Percentiles rank a stretch among this genome's conserved stretches.
Evolutionary conservation across 2,329 filamentous ascomycete genomes (phyloP).

Genomic region (Diaporthe nobilis): DNA sequence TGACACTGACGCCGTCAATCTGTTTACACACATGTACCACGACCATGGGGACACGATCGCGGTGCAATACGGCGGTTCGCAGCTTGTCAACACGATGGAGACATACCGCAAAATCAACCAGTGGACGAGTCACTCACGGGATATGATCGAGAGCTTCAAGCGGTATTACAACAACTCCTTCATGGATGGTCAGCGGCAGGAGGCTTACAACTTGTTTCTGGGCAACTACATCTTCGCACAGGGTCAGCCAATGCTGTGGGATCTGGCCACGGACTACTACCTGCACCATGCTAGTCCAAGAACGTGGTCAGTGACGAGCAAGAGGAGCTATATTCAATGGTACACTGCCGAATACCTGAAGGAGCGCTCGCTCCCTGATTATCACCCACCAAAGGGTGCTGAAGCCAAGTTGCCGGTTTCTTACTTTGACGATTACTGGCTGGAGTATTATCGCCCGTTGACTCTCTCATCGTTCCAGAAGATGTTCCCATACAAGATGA

Average conservation of each 20-base stretch:
- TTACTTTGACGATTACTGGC: conserved; percentile 94
- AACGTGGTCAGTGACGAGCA: conserved; percentile 73
- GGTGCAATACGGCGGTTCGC: conserved; percentile 96
- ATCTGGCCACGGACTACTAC: conserved; percentile 94
- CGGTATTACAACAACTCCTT: conserved; percentile 98
- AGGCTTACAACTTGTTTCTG: conserved; percentile 97
- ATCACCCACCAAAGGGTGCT: conserved; percentile 52
- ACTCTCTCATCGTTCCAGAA: conserved; percentile 92
- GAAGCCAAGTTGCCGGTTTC: conserved; percentile 61
- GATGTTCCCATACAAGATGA: conserved; percentile 93
- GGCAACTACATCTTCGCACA: conserved; percentile 93
- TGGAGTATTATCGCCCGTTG: conserved; percentile 94
- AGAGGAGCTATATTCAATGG: conserved; percentile 88
- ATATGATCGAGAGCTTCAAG: conserved; percentile 99
- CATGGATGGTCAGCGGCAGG: conserved; percentile 95
- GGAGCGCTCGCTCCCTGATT: conserved; percentile 70
- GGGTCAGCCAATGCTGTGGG: conserved; percentile 96
- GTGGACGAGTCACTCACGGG: conserved; percentile 96
- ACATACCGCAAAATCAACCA: conserved; percentile 99
- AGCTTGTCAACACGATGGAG: conserved; percentile 99
- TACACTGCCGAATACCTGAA: conserved; percentile 82
- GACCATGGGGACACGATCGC: conserved; percentile 98
- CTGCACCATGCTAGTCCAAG: conserved; percentile 91
- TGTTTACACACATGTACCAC: conserved; percentile 99
- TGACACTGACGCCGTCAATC: conserved; percentile 94